Evolutionary conservation across 306 rosid genomes (phyloP).

Genomic region (Trifolium pratense): DNA sequence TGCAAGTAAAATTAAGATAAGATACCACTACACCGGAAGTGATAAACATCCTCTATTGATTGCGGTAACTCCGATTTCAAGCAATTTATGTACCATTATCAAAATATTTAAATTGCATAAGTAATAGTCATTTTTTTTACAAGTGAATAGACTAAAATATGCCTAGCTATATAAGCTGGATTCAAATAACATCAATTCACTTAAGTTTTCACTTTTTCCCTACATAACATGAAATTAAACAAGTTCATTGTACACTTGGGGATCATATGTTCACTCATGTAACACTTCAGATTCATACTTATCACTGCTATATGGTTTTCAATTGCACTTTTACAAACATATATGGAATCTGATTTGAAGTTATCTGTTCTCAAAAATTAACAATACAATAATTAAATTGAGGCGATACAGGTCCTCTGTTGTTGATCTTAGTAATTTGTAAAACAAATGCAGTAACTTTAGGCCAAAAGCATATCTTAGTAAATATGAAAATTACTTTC

Average conservation of each 20-base stretch:
- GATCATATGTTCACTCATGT: constrained; percentile 7
- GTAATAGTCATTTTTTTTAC: background rate
- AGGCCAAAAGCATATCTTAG: constrained; percentile 32
- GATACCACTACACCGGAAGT: no score
- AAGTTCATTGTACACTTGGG: constrained; percentile 5
- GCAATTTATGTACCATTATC: background rate
- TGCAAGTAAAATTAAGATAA: no score
- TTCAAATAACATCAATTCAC: constrained; percentile 4
- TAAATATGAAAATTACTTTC: background rate
- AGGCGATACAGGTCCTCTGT: background rate
- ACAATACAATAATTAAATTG: constrained; percentile 8
- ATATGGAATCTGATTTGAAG: constrained; percentile 43
- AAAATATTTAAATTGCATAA: no score
- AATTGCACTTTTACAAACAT: constrained; percentile 11
- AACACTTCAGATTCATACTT: constrained; percentile 31
- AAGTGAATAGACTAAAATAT: background rate
- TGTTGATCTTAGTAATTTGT: background rate
- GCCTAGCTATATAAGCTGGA: constrained; percentile 3
- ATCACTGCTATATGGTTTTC: constrained; percentile 1
- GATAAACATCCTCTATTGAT: no score
- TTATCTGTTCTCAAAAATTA: constrained; percentile 31
- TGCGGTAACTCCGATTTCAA: background rate
- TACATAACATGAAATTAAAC: constrained; percentile 28
- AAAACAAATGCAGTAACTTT: background rate
- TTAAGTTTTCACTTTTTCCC: constrained; percentile 42